phyloP scores from a whole-genome alignment of 2,329 filamentous ascomycete genomes.

The Cladosporium colombiae region DNA sequence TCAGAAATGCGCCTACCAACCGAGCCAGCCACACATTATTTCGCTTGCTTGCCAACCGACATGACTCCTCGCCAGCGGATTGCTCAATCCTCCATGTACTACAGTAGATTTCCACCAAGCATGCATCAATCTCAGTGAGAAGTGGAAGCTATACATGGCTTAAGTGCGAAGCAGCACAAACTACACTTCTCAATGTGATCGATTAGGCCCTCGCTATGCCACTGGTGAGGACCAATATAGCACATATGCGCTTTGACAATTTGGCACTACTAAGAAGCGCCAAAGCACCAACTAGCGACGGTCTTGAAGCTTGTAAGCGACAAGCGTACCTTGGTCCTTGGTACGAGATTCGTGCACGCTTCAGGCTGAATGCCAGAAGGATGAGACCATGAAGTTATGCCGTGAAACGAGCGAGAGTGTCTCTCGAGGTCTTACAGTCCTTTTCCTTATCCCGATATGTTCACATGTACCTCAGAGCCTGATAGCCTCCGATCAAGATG shows the following conservation, averaged over 20 bases:
- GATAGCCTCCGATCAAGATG: background rate
- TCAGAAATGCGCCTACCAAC: background rate
- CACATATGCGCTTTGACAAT: background rate
- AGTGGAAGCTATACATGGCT: background rate
- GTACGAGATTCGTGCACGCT: background rate
- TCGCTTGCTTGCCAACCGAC: background rate
- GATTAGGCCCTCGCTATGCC: background rate
- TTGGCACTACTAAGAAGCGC: background rate
- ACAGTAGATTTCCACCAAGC: background rate
- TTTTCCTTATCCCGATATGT: background rate
- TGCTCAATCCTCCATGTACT: background rate
- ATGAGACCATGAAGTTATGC: background rate
- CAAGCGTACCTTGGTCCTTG: background rate
- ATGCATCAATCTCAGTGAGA: background rate
- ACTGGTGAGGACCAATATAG: background rate
- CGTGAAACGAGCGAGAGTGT: background rate
- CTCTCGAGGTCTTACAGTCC: background rate
- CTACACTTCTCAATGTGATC: background rate
- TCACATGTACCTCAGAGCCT: background rate
- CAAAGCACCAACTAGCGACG: background rate
- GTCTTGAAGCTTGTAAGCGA: conserved; percentile 1
- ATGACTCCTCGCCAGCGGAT: background rate
- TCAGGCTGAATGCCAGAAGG: background rate
- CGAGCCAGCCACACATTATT: background rate
- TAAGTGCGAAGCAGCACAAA: background rate